phyloP scores from a whole-genome alignment of 2,329 filamentous ascomycete species.

The Cercospora sp. region DNA sequence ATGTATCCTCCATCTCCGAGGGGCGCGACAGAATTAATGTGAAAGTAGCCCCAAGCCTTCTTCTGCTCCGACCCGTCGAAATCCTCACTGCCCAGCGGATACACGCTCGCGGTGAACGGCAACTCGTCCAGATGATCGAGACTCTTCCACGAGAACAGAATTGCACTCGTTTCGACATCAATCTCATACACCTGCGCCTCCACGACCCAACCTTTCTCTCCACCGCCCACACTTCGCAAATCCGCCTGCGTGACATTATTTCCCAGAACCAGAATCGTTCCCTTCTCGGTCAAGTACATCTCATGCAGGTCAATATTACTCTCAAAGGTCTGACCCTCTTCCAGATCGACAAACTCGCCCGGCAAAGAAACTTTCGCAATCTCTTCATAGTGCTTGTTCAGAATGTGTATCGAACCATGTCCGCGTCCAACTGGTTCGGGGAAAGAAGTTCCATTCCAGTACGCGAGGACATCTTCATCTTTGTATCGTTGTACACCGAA shows the following conservation, averaged over 20 bases:
- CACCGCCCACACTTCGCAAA: conserved; percentile 33
- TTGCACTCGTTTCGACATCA: conserved; percentile 39
- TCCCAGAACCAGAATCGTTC: conserved; percentile 37
- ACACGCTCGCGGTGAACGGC: conserved; percentile 38
- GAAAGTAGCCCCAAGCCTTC: conserved; percentile 29
- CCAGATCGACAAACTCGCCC: conserved; percentile 21
- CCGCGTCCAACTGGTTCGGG: conserved; percentile 27
- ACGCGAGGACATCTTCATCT: conserved; percentile 22
- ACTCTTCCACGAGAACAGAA: conserved; percentile 42
- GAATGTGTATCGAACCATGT: conserved; percentile 21
- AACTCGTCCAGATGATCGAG: conserved; percentile 41
- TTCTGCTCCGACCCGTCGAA: conserved; percentile 21
- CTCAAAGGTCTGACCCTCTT: conserved; percentile 13
- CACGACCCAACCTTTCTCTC: conserved; percentile 37
- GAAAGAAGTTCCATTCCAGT: conserved; percentile 26
- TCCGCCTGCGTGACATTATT: conserved; percentile 36
- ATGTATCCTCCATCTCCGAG: conserved; percentile 24
- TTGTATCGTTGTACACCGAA: conserved; percentile 25
- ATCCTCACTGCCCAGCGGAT: conserved; percentile 25
- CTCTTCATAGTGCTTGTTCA: conserved; percentile 24
- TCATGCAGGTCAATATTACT: conserved; percentile 40
- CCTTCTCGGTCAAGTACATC: conserved; percentile 36
- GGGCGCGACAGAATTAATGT: conserved; percentile 26
- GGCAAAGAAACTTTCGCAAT: conserved; percentile 23
- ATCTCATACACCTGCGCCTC: conserved; percentile 35